A percentile compares a stretch with the other conserved stretches of the same genome.
Evolutionary conservation across 805 yeast genomes (phyloP).

Genomic region (Spathaspora boniae): DNA sequence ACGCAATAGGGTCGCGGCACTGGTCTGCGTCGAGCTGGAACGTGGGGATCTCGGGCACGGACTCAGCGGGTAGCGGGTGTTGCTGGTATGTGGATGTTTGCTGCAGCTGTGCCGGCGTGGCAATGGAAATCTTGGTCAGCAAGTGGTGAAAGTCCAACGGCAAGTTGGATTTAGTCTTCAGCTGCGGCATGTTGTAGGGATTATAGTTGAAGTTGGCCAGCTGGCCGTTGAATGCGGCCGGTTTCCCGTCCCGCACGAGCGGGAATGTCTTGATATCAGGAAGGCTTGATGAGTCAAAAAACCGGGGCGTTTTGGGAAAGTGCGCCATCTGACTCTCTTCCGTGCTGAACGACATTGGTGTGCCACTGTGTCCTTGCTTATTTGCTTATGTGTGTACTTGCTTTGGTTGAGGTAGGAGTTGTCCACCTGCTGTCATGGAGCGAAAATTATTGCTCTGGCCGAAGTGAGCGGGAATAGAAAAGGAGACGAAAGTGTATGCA

Average conservation of each 20-base stretch:
- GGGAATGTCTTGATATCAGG: slow-evolving; percentile 23
- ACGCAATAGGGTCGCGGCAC: slow-evolving; percentile 56
- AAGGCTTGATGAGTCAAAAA: slow-evolving; percentile 17
- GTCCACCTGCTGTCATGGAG: too few relatives aligned
- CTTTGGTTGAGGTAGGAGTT: too few relatives aligned
- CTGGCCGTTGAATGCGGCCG: slow-evolving; percentile 21
- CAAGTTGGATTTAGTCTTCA: slow-evolving; percentile 39
- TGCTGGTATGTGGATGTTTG: too few relatives aligned
- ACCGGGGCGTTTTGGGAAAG: slow-evolving; percentile 25
- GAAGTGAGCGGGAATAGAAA: too few relatives aligned
- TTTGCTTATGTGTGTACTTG: too few relatives aligned
- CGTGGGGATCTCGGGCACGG: slow-evolving; percentile 45
- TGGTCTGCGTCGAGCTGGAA: slow-evolving; percentile 53
- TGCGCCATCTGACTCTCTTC: slow-evolving; percentile 9
- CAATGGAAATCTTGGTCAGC: slow-evolving; percentile 20
- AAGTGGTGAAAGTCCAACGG: slow-evolving; percentile 41
- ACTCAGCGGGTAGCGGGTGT: too few relatives aligned
- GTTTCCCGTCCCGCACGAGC: slow-evolving; percentile 13
- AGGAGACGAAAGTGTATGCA: too few relatives aligned
- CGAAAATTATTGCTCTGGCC: too few relatives aligned
- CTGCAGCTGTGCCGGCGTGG: too few relatives aligned
- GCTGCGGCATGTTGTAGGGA: slow-evolving; percentile 47
- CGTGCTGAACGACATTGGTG: slow-evolving; percentile 5
- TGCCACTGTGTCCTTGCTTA: too few relatives aligned
- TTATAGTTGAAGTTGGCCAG: slow-evolving; percentile 31